Evolutionary conservation across 2,329 filamentous ascomycete species (phyloP).

Genomic region (Sclerotinia sclerotiorum): DNA sequence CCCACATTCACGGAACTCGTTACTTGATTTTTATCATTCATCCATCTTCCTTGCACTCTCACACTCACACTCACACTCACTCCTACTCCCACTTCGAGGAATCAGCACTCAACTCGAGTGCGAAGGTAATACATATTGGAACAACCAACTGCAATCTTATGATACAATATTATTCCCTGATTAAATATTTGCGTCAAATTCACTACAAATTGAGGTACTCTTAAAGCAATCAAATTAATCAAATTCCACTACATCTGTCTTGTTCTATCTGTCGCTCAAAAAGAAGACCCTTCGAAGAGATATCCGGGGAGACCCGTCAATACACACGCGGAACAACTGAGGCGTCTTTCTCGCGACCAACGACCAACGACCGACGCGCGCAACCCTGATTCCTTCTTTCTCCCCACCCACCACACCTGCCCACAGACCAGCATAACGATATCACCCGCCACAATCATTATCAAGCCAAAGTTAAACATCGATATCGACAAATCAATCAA

Average conservation of each 20-base stretch:
- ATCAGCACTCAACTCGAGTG: too few relatives aligned
- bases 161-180: too few relatives aligned
- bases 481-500: not conserved
- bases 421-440: not conserved
- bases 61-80: too few relatives aligned
- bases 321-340: not conserved
- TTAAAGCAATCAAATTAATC: not conserved
- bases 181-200: too few relatives aligned
- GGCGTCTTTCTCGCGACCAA: conserved; percentile 1
- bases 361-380: not conserved
- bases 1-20: too few relatives aligned
- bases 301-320: not conserved
- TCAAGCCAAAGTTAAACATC: conserved; percentile 8
- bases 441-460: conserved; percentile 19
- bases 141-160: not conserved
- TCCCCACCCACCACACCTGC: not conserved
- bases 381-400: not conserved
- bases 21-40: too few relatives aligned
- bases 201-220: too few relatives aligned
- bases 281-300: not conserved
- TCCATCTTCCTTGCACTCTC: not conserved
- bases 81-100: too few relatives aligned
- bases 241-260: not conserved
- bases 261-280: not conserved
- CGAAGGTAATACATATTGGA: too few relatives aligned